A percentile compares a stretch with the other conserved stretches of the same genome.
These are phyloP conservation scores for Rhodomyrtus tomentosa DNA, from an alignment of 345 rosid genomes.

Conservation along the genomic window DNA sequence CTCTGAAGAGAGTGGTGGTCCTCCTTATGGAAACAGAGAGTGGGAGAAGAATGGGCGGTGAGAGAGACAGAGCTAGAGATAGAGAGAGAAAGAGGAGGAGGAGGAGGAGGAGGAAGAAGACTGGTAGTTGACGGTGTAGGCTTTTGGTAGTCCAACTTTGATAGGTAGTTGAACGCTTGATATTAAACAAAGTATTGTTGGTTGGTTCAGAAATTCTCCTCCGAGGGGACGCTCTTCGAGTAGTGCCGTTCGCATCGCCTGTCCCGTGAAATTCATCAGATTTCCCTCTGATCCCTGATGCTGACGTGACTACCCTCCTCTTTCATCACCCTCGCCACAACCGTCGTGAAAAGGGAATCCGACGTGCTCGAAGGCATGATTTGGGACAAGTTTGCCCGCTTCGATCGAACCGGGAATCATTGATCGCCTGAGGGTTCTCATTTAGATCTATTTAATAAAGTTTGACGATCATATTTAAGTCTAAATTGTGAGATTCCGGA, in stretches of 20 bases:
- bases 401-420: background rate
- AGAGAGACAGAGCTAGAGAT: background rate
- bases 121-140: slow-evolving; percentile 3
- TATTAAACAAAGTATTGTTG: background rate
- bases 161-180: slow-evolving; percentile 1
- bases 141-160: slow-evolving; percentile 2
- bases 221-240: background rate
- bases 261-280: background rate
- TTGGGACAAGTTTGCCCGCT: too few species aligned
- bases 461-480: background rate
- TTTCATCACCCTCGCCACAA: background rate
- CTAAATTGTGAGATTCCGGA: background rate
- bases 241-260: background rate
- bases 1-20: background rate
- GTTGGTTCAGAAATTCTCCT: background rate
- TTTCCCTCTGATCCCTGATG: background rate
- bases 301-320: background rate
- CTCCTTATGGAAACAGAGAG: background rate
- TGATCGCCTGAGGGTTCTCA: background rate
- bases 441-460: background rate
- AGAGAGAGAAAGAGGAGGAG: background rate
- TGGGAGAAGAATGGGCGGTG: background rate
- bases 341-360: background rate
- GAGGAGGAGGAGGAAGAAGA: slow-evolving; percentile 1
- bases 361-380: background rate